phyloP scores from a whole-genome alignment of 306 rosid species.

The Mimosa pudica region DNA sequence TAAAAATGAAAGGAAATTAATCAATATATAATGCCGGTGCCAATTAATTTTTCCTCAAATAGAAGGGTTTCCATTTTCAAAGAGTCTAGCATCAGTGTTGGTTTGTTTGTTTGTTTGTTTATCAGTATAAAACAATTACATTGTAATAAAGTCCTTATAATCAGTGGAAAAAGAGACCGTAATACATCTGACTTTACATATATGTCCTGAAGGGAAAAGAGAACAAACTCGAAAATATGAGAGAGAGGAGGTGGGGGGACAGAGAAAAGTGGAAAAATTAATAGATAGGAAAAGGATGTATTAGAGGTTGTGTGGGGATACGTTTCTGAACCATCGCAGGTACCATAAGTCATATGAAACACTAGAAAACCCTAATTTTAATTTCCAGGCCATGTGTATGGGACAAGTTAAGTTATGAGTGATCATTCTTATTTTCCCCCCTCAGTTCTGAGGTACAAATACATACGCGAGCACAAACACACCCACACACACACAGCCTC shows the following conservation, averaged over 20 bases:
- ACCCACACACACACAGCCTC: background rate
- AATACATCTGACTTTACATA: background rate
- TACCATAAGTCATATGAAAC: constrained; percentile 4
- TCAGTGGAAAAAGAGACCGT: background rate
- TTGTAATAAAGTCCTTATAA: background rate
- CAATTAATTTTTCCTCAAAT: constrained; percentile 27
- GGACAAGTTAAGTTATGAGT: constrained; percentile 37
- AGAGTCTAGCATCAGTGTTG: constrained; percentile 7
- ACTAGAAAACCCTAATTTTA: constrained; percentile 30
- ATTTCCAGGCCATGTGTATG: constrained; percentile 39
- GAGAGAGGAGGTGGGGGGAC: background rate
- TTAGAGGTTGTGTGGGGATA: background rate
- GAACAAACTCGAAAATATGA: background rate
- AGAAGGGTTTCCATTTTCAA: constrained; percentile 35
- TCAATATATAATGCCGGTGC: constrained; percentile 29
- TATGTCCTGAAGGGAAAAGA: background rate
- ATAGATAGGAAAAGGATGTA: background rate
- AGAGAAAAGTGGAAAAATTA: background rate
- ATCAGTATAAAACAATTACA: background rate
- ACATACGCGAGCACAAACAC: constrained; percentile 15
- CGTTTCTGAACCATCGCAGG: constrained; percentile 27
- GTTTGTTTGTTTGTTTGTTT: background rate
- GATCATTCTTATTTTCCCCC: constrained; percentile 32
- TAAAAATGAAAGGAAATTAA: constrained; percentile 20
- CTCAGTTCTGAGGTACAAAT: constrained; percentile 44